Base-by-base conservation (phyloP, 768 basidiomycete species). In the Suillus subaureus region DNA sequence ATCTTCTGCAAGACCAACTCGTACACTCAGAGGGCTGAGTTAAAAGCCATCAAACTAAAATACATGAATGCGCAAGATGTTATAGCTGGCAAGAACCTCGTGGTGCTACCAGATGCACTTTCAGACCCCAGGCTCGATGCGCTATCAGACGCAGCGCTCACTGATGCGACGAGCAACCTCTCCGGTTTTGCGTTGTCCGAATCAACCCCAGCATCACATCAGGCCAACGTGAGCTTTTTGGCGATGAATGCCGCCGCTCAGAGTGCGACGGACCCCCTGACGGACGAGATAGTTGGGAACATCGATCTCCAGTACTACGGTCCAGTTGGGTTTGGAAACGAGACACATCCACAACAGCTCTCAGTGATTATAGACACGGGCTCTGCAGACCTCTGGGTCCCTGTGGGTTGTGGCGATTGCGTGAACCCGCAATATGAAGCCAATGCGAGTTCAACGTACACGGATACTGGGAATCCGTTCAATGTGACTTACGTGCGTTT, bases 361-460 rank as follows among this genome's bases (percentile, higher is more conserved):
- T 78, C 81, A 4, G 81, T 90, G 42, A 85, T 89, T 72, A 78
- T 91, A 67, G 90, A 92, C 73, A 91, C 90, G 4, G 90, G 90
- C 57, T 88, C 87, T 9, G 79, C 85, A 37, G 90, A 92, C 72
- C 79, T 89, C 23, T 91, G 89, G 86, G 72, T 82, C 28, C 80
- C 84, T 35, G 72, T 76, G 16, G 61, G 70, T 43, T 87, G 86
- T 69, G 21, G 57, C 1, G 40, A 68, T 18, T 87, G 86, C 66
- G 65, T 68, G 23, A 71, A 76, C 56, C 70, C 61, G 15, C 79
- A 80, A 63, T 87, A 84, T 67, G 64, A 79, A 28, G 67, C 80
- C 4, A 63, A 61, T 7, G 65, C 68, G 16, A 88, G 86, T 68
- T 74, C 72, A 6, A 83, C 85, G 4, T 87, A 78, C 69, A 67